Evolutionary conservation across 352 stramenopile species (phyloP).

Genomic region (Elongisporangium senticosum): DNA sequence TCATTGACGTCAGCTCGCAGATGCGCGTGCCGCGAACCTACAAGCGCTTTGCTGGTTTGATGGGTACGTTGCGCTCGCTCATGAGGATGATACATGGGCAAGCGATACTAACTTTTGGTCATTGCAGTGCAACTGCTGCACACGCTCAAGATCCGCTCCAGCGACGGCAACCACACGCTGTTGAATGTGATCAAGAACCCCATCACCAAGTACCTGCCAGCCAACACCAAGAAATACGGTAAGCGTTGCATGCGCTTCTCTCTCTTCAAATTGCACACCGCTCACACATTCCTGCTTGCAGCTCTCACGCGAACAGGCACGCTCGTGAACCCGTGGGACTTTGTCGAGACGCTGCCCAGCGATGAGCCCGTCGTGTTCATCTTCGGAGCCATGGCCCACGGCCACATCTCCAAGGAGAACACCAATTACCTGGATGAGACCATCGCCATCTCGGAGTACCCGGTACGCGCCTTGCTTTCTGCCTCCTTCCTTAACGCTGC

Average conservation of each 20-base stretch:
- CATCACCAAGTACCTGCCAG: slow-evolving; percentile 94
- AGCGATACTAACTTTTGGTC: slow-evolving; percentile 1
- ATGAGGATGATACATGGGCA: not conserved
- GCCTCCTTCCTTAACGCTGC: not conserved
- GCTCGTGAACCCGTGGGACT: slow-evolving; percentile 93
- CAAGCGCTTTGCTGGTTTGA: slow-evolving; percentile 97
- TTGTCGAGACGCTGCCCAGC: slow-evolving; percentile 89
- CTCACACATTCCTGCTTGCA: slow-evolving; percentile 15
- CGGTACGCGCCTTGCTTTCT: slow-evolving; percentile 29
- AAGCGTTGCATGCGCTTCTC: slow-evolving; percentile 1
- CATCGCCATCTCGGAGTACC: slow-evolving; percentile 97
- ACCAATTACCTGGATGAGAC: slow-evolving; percentile 97
- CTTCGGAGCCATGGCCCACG: slow-evolving; percentile 96
- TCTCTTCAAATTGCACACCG: not conserved
- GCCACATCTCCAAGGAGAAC: slow-evolving; percentile 96
- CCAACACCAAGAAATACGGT: slow-evolving; percentile 94
- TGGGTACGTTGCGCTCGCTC: slow-evolving; percentile 73
- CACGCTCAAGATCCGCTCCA: slow-evolving; percentile 99
- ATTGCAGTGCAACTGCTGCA: slow-evolving; percentile 97
- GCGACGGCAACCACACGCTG: slow-evolving; percentile 94
- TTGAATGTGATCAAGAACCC: slow-evolving; percentile 99
- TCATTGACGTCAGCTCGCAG: slow-evolving; percentile 98
- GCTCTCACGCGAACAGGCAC: slow-evolving; percentile 90
- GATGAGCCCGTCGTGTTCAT: slow-evolving; percentile 96
- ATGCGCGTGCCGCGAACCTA: slow-evolving; percentile 99